Base-by-base conservation (phyloP, 2,329 filamentous ascomycete species). In the Nothomitra cinnamomea region DNA sequence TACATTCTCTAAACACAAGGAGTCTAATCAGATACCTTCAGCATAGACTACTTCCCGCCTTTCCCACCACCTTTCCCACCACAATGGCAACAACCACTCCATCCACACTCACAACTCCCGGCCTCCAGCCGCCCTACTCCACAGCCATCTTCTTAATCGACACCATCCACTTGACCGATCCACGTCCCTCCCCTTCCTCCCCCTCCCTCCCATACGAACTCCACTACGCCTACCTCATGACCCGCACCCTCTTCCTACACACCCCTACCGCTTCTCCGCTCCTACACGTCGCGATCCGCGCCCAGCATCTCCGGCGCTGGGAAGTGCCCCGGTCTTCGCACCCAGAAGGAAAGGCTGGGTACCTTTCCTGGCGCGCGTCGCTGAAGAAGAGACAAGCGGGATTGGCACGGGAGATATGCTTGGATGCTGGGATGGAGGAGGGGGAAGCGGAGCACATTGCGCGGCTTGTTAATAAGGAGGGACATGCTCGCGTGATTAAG, bases 231-330 rank as follows among this genome's bases (percentile, higher is more conserved):
- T 74, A 75, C 51, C 80, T 87, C 66, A 89, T 89, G 83, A 87
- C 83, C 51, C 68, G 71, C 32, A 92, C 85, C 74, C 80, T 94
- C 32, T 64, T 71, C 7, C 68, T 74, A 15, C 78, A 80, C 57
- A 67, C 69, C 7, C 79, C 85, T 0, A 60, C 71, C 25, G 80
- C 86, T 1, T 79, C 82, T 1, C 80, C 82, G 1, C 67, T 77
- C 22, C 72, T 94, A 53, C 79, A 79, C 57, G 73, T 92, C 48
- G 87, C 87, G 17, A 83, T 88, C 59, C 81, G 86, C 58, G 87
- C 86, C 10, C 87, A 94, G 66, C 87, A 94, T 66, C 85, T 94
- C 61, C 78, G 82, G 53, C 80, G 85, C 68, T 94, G 87, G 87
- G 85, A 94, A 67, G 77, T 90, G 1, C 85, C 86, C 0, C 81